Base-by-base conservation (phyloP, 495 filamentous ascomycete genomes). In the Penicillium pancosmium region DNA sequence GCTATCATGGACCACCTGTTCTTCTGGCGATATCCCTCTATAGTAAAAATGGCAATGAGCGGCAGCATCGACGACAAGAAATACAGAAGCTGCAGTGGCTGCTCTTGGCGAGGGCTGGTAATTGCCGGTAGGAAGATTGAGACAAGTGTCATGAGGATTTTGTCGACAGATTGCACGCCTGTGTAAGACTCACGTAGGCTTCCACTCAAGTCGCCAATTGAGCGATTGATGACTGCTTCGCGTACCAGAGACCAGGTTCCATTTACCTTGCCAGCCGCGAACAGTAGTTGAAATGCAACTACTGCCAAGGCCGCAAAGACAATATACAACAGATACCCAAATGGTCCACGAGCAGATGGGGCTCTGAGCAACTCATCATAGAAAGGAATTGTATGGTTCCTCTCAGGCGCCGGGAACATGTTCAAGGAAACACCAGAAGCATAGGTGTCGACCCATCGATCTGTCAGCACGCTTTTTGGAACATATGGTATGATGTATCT, bases 1-100 rank as follows among this genome's bases (percentile, higher is more conserved):
- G 59, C 49, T 18, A 65, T 38, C 5, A 59, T 34, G 1, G 59
- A 57, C 63, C 63, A 65, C 41, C 21, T 58, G 21, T 65, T 62
- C 13, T 52, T 50, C 19, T 36, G 54, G 18, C 63, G 63, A 48
- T 52, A 65, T 0, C 59, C 63, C 40, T 65, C 63, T 31, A 65
- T 55, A 1, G 59, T 65, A 33, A 56, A 55, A 10, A 65, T 56
- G 11, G 59, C 55, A 36, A 65, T 58, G 18, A 65, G 35, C 5
- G 63, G 63, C 2, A 59, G n/a, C 21, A 62, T 41, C 4, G 59
- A 49, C 7, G 50, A 53, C 4, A 65, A 48, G 52, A 65, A 65
- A 33, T 65, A 65, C 6, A 62, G 19, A 13, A 54, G 33, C 33
- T 65, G 63, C 5, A 65, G 11, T 25, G 52, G 43, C 47, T 62